Percentiles rank a stretch among this genome's conserved stretches.
phyloP scores from a whole-genome alignment of 257 asterid genomes.

The Solanum paucissectum region DNA sequence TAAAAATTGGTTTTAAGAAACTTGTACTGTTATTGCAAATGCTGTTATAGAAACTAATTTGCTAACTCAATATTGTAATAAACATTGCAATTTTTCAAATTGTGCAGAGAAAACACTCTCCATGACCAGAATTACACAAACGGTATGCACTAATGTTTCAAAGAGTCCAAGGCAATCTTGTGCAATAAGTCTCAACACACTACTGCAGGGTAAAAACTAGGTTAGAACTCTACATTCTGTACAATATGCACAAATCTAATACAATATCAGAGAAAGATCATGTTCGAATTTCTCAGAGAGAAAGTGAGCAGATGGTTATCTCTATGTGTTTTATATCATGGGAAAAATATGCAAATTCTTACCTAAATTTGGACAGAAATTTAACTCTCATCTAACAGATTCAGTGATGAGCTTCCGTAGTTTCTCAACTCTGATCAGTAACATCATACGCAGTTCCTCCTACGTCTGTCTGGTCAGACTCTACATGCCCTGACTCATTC shows the following conservation, averaged over 20 bases:
- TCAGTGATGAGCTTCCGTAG: neutral
- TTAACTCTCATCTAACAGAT: neutral
- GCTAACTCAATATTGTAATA: neutral
- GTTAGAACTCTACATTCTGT: slow-evolving; percentile 29
- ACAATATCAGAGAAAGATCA: slow-evolving; percentile 10
- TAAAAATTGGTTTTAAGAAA: neutral
- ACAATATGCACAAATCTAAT: slow-evolving; percentile 27
- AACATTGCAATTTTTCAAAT: neutral
- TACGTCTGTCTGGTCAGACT: slow-evolving; percentile 9
- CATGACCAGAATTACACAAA: neutral
- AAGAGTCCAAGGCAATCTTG: neutral
- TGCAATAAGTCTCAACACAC: neutral
- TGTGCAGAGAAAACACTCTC: neutral
- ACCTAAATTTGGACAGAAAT: neutral
- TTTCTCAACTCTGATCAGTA: slow-evolving; percentile 4
- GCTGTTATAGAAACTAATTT: neutral
- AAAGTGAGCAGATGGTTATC: slow-evolving; percentile 1
- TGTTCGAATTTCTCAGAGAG: slow-evolving; percentile 4
- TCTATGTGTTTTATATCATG: slow-evolving; percentile 1
- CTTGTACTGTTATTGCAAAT: neutral
- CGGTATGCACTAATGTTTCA: neutral
- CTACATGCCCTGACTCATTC: slow-evolving; percentile 31
- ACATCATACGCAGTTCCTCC: slow-evolving; percentile 10
- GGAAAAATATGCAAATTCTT: slow-evolving; percentile 11
- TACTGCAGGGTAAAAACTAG: neutral